Evolutionary conservation across 805 yeast genomes (phyloP).

Genomic region (Ogataea pini): DNA sequence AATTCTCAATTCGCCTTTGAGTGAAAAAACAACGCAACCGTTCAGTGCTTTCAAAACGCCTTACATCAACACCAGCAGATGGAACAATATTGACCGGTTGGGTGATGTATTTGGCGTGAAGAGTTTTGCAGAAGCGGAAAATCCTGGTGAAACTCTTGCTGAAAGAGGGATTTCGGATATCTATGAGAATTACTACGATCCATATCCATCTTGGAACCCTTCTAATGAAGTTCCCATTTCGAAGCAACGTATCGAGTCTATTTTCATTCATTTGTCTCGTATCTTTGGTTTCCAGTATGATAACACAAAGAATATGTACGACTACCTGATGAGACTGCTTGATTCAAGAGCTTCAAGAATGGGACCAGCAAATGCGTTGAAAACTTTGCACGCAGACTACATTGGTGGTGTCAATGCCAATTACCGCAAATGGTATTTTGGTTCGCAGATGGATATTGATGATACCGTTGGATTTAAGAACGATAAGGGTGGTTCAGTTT

Average conservation of each 20-base stretch:
- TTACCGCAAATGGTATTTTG: constrained; percentile 76
- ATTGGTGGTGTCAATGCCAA: constrained; percentile 72
- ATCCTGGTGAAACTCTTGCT: constrained; percentile 34
- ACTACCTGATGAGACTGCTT: constrained; percentile 57
- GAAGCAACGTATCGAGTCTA: constrained; percentile 54
- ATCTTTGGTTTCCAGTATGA: constrained; percentile 72
- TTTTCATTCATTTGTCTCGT: constrained; percentile 51
- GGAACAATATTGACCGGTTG: constrained; percentile 42
- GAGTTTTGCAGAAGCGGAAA: constrained; percentile 33
- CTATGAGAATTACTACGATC: constrained; percentile 47
- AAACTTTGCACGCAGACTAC: constrained; percentile 69
- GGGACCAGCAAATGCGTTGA: constrained; percentile 55
- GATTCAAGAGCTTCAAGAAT: constrained; percentile 72
- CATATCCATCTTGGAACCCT: constrained; percentile 55
- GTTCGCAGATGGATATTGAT: constrained; percentile 65
- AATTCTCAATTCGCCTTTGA: constrained; percentile 28
- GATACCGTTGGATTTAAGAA: constrained; percentile 44
- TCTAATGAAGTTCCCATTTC: constrained; percentile 47
- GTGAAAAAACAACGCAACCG: constrained; percentile 33
- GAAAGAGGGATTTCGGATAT: constrained; percentile 41
- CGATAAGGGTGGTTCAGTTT: constrained; percentile 25
- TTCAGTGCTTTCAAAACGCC: constrained; percentile 50
- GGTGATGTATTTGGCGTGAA: constrained; percentile 36
- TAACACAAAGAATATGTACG: constrained; percentile 66
- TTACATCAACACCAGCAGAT: constrained; percentile 41